Percentiles rank a stretch among this genome's conserved stretches.
These are phyloP conservation scores for Lagenidium giganteum DNA, from an alignment of 352 stramenopile species.

Conservation along the genomic window DNA sequence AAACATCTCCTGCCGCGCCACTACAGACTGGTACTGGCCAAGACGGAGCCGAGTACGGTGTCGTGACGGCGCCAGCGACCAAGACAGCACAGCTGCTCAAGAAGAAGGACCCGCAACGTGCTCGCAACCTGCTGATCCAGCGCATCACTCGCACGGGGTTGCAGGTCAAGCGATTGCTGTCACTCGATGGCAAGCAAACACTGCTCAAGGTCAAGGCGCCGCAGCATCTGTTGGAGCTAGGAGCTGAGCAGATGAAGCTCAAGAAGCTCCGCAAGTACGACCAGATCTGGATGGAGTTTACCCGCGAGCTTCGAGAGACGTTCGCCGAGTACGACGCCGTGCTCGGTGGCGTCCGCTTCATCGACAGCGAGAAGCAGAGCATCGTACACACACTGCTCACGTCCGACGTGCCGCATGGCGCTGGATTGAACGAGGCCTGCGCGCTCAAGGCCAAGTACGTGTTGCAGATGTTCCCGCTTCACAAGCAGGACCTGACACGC, in stretches of 20 bases:
- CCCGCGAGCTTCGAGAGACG: conserved; percentile 53
- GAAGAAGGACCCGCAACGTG: conserved; percentile 12
- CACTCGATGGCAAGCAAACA: conserved; percentile 67
- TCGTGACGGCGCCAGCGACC: neutral
- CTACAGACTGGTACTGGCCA: too few species aligned
- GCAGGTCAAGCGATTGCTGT: conserved; percentile 66
- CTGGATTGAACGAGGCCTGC: conserved; percentile 70
- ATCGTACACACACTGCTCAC: conserved; percentile 72
- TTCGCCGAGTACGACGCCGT: conserved; percentile 60
- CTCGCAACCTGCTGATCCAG: conserved; percentile 34
- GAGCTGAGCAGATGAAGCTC: conserved; percentile 57
- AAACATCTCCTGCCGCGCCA: neutral
- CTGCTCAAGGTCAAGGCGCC: conserved; percentile 76
- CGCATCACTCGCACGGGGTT: conserved; percentile 58
- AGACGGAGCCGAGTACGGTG: too few species aligned
- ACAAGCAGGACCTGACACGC: conserved; percentile 71
- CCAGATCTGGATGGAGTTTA: conserved; percentile 79
- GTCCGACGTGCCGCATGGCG: conserved; percentile 22
- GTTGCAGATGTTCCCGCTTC: conserved; percentile 82
- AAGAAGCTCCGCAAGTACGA: conserved; percentile 66
- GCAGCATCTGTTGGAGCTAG: conserved; percentile 54
- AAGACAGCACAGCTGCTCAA: conserved; percentile 1
- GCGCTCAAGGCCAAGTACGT: conserved; percentile 61
- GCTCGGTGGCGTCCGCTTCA: conserved; percentile 39
- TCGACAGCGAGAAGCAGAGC: conserved; percentile 80